A percentile compares a stretch with the other conserved stretches of the same genome.
Evolutionary conservation across 2,329 filamentous ascomycete species (phyloP).

Genomic region (Monilinia fructicola): DNA sequence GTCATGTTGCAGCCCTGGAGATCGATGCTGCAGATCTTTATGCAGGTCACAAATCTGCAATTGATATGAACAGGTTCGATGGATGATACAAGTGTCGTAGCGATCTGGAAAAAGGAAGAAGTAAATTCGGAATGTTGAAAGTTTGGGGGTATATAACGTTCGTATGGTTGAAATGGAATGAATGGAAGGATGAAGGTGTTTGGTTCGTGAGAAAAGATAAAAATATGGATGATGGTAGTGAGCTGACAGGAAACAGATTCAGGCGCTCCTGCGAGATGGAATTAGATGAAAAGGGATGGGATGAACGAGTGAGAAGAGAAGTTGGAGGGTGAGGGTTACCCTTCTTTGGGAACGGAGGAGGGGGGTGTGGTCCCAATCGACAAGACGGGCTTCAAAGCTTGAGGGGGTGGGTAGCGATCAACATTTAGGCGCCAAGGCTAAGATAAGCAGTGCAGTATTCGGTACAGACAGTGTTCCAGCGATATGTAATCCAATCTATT

Average conservation of each 20-base stretch:
- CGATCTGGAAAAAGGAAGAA: not conserved
- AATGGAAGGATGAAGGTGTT: not conserved
- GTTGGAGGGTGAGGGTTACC: slow-evolving; percentile 4
- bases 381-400: not conserved
- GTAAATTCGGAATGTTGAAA: not conserved
- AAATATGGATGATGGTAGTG: slow-evolving; percentile 7
- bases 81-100: slow-evolving; percentile 24
- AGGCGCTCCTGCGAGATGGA: slow-evolving; percentile 5
- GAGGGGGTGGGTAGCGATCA: slow-evolving; percentile 22
- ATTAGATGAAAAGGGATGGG: slow-evolving; percentile 14
- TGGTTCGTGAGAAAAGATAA: slow-evolving; percentile 4
- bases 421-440: slow-evolving; percentile 27
- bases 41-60: slow-evolving; percentile 10
- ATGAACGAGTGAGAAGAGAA: slow-evolving; percentile 7
- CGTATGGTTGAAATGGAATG: not conserved
- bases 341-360: slow-evolving; percentile 2
- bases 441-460: slow-evolving; percentile 27
- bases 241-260: slow-evolving; percentile 20
- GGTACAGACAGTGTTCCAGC: not conserved
- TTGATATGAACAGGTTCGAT: slow-evolving; percentile 16
- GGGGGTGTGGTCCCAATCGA: not conserved
- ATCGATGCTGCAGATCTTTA: slow-evolving; percentile 19
- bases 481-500: not conserved
- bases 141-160: not conserved
- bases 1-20: slow-evolving; percentile 37